Evolutionary conservation across 2,329 filamentous ascomycete genomes (phyloP), one percentile per base, ranked within the genome.

Genomic region (Beauveria scarabaeidicola): DNA sequence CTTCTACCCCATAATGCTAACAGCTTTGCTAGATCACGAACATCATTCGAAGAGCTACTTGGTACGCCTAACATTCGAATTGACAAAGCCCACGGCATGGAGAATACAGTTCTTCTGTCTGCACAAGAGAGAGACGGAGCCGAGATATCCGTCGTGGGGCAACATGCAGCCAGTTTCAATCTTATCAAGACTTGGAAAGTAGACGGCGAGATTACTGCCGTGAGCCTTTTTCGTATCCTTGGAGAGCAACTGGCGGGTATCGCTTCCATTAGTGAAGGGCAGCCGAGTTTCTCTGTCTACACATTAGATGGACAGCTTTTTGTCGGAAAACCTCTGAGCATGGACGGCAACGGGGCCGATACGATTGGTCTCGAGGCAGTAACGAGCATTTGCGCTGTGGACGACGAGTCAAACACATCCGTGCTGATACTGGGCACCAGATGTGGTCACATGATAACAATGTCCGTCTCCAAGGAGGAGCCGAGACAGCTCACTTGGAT

Each of bases 371-470:
- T 72, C 17, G 78, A 81, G 59, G 70, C 78, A 1, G 68, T 81
- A 21, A 81, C 77, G 9, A 81, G 77, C 58, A 72, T 83, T 40
- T 71, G 72, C 32, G 61, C 67, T 44, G 64, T 75, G 8, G 65
- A 66, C 2, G 67, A 73, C 56, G 63, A 62, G 3, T 46, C 56
- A 1, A 61, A 67, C 13, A 67, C 65, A 7, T 64, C 69, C 0
- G 66, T 72, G 15, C 54, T 83, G 2, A 66, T 77, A 5, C 66
- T 75, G 9, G 82, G 82, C 9, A 82, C 79, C 27, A 75, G 80
- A 56, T 78, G 78, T 59, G 82, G 82, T 1, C 75, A 81, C 40
- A 67, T 84, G 2, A 67, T 81, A 29, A 79, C 73, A 0, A 58
- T 81, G 27, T 64, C 64, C 17, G 44, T 71, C 6, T 64, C 62